Percentiles rank a stretch among this genome's conserved stretches.
These are phyloP conservation scores for Scortechinia acanthostroma DNA, from an alignment of 2,329 filamentous ascomycete genomes.

Conservation along the genomic window DNA sequence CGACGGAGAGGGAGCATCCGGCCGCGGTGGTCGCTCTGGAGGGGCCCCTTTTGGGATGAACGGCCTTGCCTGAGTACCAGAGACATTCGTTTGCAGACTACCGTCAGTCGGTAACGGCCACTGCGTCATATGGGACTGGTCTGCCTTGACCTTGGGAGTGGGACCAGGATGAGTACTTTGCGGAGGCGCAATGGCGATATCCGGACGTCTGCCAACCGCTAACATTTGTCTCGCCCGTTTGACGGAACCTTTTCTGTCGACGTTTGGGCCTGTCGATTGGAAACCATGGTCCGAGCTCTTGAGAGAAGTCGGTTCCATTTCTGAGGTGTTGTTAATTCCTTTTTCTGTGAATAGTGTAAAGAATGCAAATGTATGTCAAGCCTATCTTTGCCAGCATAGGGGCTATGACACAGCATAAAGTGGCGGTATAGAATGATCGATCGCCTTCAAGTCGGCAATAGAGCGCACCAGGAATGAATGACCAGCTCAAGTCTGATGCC, in stretches of 20 bases:
- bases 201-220: neutral
- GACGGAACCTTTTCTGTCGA: neutral
- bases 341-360: too few relatives aligned
- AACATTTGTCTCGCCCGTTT: neutral
- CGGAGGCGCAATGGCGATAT: neutral
- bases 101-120: neutral
- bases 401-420: too few relatives aligned
- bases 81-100: neutral
- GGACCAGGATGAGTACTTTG: neutral
- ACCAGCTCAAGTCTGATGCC: too few relatives aligned
- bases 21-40: neutral
- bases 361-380: too few relatives aligned
- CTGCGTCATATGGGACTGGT: neutral
- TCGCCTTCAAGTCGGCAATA: too few relatives aligned
- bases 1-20: neutral
- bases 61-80: neutral
- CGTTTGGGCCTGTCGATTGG: neutral
- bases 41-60: neutral
- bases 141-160: neutral
- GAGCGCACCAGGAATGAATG: too few relatives aligned
- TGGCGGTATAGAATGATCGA: too few relatives aligned
- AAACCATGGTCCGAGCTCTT: neutral
- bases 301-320: neutral
- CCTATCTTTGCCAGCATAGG: too few relatives aligned
- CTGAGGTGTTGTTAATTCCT: too few relatives aligned